Evolutionary conservation across 805 yeast genomes (phyloP), one percentile per base, ranked within the genome.

Genomic region (Metschnikowia koreensis): DNA sequence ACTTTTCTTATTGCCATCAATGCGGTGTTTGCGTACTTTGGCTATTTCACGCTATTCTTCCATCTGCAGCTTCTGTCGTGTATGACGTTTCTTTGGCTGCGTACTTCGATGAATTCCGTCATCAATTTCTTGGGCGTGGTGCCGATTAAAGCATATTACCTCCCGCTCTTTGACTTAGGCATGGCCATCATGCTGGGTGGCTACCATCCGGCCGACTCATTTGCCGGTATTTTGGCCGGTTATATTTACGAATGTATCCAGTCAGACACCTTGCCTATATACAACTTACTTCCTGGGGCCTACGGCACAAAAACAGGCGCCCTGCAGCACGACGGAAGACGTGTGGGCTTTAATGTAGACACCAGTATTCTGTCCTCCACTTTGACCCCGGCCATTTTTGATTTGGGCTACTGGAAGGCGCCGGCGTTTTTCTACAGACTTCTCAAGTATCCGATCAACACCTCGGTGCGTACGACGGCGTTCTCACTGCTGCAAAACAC

Each of bases 191-290:
- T 83, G 26, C 63, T 76, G 3, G 74, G 71, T 39, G 83, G 83
- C 3, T 69, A 67, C 39, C 61, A 67, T 2, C 63, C 74, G 16
- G 58, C 69, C 3, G 71, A 77, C 52, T 69, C 80, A 0, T 54
- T 77, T 5, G 63, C 79, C 39, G 89, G 89, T 2, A 73, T 81
- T 52, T 57, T 68, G 16, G 81, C 81, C 3, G 87, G 82, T 0
- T 85, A 85, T 61, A 52, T 82, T 5, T 84, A 82, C 67, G 80
- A 78, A 54, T 85, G 89, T 61, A 63, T 83, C 41, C 87, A 83
- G 59, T 82, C 88, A 0, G 68, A 74, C 39, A 79, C 88, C 2
- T 38, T 69, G 27, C 78, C 79, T 2, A 53, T 74, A 41, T 71
- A 70, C 58, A 74, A 74, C 58, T 61, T 74, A 39, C 55, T 69